Evolutionary conservation across 495 filamentous ascomycete genomes (phyloP), one percentile per base, ranked within the genome.

Genomic region (Podospora didyma): DNA sequence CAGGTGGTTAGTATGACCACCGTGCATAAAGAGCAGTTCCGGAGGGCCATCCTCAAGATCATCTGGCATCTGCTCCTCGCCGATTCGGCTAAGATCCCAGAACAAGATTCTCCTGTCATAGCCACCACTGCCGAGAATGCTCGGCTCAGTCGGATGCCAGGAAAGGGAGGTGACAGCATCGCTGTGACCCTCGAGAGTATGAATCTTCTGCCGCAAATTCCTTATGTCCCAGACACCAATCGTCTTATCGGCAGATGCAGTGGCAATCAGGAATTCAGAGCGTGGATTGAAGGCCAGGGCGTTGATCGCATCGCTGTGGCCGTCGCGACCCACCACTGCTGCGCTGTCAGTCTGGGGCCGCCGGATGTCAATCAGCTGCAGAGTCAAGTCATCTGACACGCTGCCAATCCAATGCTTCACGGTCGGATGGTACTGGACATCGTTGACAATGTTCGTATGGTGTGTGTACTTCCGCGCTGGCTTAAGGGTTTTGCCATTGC

Each of bases 1-100:
- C 41, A 99, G 85, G 53, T 92, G 87, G 68, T 96, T 96, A 16
- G 93, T 99, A 74, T 97, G 95, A 21, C 95, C 95, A 56, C 94
- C 95, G 63, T 99, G 95, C 94, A 99, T 99, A 70, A 99, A 99
- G 14, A 96, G 75, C 88, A 99, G 79, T 70, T 99, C 95, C 41
- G 95, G 94, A 9, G 92, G 89, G 1, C 95, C 95, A 70, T 99
- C 95, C 61, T 97, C 95, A n/a, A 83, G 83, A 72, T 99, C 95
- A 54, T 97, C 95, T 0, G 90, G 89, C 7, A 86, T 87, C 73
- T 97, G 95, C 73, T 99, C 95, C 62, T 95, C 90, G 21, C 95
- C 95, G 35, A 92, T 85, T 53, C 85, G 81, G 70, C 89, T 90
- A 28, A 96, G 74, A 66, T 99, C 95, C 94, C 94, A 99, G 76